Evolutionary conservation across 2,329 filamentous ascomycete genomes (phyloP).

Genomic region (Ambrosiella cleistominuta): DNA sequence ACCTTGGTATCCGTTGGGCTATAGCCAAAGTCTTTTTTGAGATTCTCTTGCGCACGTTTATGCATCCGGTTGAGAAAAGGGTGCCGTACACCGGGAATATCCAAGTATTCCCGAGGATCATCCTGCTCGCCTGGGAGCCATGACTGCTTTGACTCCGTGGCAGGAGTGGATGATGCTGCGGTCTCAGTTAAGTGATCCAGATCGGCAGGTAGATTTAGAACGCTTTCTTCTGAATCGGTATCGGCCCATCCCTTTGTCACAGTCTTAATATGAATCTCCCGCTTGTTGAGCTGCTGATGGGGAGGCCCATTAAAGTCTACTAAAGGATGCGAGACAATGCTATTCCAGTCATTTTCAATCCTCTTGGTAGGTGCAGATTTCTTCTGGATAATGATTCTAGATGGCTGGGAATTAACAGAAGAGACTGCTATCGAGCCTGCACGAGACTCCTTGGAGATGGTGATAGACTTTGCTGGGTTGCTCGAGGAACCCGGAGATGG

Average conservation of each 20-base stretch:
- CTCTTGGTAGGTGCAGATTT: not conserved
- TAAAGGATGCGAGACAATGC: too few relatives aligned
- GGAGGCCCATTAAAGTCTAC: too few relatives aligned
- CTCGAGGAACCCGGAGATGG: not conserved
- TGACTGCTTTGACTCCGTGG: too few relatives aligned
- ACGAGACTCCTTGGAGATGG: not conserved
- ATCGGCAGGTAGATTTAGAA: not conserved
- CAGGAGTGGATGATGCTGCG: too few relatives aligned
- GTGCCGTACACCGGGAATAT: constrained; percentile 1
- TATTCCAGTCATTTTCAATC: too few relatives aligned
- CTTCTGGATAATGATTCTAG: not conserved
- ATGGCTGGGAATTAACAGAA: not conserved
- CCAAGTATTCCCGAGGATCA: constrained; percentile 5
- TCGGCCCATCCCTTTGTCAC: not conserved
- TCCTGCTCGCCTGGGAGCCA: not conserved
- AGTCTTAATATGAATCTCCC: not conserved
- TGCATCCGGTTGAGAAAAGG: not conserved
- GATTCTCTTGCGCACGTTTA: not conserved
- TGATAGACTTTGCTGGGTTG: not conserved
- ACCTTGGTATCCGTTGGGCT: not conserved
- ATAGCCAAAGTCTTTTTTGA: constrained; percentile 1
- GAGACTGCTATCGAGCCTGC: not conserved
- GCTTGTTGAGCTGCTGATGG: not conserved
- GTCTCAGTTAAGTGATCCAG: not conserved
- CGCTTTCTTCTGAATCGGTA: not conserved